These are phyloP conservation scores for Corylus americana DNA, from an alignment of 306 rosid species.

Conservation along the genomic window DNA sequence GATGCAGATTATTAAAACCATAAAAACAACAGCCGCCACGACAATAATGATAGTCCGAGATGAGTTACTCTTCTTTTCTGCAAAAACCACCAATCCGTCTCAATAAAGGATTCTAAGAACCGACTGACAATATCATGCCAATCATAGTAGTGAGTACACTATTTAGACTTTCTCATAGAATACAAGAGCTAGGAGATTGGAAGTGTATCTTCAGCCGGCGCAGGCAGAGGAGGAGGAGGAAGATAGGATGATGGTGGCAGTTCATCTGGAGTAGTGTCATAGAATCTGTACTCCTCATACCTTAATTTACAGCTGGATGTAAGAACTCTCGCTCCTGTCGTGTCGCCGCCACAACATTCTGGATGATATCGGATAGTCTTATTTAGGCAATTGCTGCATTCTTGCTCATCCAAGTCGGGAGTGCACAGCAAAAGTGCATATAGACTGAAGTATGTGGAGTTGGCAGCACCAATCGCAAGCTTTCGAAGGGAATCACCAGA, in stretches of 20 bases:
- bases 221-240: neutral
- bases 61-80: too few relatives aligned
- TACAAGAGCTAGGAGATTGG: too few relatives aligned
- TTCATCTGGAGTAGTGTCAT: neutral
- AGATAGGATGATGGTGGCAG: neutral
- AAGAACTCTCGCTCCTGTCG: slow-evolving; percentile 2
- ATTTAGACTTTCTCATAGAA: too few relatives aligned
- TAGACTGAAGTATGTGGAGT: neutral
- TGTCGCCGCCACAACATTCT: neutral
- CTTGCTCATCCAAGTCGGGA: slow-evolving; percentile 20
- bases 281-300: slow-evolving; percentile 30
- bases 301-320: slow-evolving; percentile 43
- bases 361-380: neutral
- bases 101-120: too few relatives aligned
- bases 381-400: slow-evolving; percentile 25
- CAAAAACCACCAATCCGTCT: too few relatives aligned
- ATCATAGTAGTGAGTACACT: too few relatives aligned
- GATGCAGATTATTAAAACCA: too few relatives aligned
- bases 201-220: slow-evolving; percentile 14
- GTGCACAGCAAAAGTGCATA: slow-evolving; percentile 35
- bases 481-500: slow-evolving; percentile 4
- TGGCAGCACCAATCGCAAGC: slow-evolving; percentile 16
- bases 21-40: too few relatives aligned
- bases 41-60: too few relatives aligned
- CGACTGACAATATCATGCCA: too few relatives aligned